Conservation (phyloP, 169 alveolate genomes). For the Fabrea salina region DNA sequence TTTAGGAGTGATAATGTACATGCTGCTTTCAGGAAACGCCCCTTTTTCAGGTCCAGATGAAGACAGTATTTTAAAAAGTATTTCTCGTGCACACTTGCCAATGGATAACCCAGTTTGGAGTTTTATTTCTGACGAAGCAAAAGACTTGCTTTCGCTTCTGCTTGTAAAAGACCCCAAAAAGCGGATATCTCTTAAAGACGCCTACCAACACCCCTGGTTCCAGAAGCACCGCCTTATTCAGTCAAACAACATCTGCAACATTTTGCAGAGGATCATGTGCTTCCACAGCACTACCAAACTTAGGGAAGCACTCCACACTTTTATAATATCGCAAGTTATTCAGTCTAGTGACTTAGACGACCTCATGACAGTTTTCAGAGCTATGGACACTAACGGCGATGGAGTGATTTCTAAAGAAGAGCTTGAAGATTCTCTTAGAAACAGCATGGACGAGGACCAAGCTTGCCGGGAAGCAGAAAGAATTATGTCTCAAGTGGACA, state of each 20-base stretch:
- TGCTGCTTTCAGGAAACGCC: slow-evolving; percentile 54
- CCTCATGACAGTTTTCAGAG: slow-evolving; percentile 80
- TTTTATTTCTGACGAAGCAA: slow-evolving; percentile 28
- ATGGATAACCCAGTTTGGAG: slow-evolving; percentile 11
- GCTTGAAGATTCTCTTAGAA: slow-evolving; percentile 27
- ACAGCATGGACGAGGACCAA: slow-evolving; percentile 48
- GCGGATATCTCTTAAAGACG: slow-evolving; percentile 89
- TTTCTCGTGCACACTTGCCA: not conserved
- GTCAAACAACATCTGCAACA: slow-evolving; percentile 40
- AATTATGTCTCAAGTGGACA: slow-evolving; percentile 75
- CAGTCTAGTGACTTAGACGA: slow-evolving; percentile 85
- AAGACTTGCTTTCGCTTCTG: slow-evolving; percentile 8
- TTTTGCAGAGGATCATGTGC: slow-evolving; percentile 40
- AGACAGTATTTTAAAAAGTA: slow-evolving; percentile 17
- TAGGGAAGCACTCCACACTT: slow-evolving; percentile 85
- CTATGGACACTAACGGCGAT: slow-evolving; percentile 90
- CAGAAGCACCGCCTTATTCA: slow-evolving; percentile 52
- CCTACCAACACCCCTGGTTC: slow-evolving; percentile 89
- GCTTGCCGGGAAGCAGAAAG: slow-evolving; percentile 70
- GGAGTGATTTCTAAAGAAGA: slow-evolving; percentile 46
- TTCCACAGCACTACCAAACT: slow-evolving; percentile 87
- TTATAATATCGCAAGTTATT: slow-evolving; percentile 83
- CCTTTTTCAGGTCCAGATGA: slow-evolving; percentile 44
- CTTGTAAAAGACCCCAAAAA: slow-evolving; percentile 83
- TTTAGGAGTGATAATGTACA: slow-evolving; percentile 61